These are phyloP conservation scores for Imleria badia DNA, from an alignment of 768 basidiomycete species.

Conservation along the genomic window DNA sequence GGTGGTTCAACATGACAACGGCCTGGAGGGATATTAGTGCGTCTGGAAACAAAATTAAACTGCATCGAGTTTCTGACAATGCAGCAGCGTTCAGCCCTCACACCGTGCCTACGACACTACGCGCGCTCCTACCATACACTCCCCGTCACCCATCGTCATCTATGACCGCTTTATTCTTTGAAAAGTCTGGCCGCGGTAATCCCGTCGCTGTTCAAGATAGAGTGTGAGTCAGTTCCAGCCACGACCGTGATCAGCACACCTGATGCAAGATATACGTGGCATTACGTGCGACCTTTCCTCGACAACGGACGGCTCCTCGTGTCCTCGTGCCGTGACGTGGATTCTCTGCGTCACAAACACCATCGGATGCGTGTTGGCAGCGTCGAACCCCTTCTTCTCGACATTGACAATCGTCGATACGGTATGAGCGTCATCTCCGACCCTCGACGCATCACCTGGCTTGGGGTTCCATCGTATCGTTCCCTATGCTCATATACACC, in stretches of 20 bases:
- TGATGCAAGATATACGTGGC: conserved; percentile 60
- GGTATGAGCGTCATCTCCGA: conserved; percentile 54
- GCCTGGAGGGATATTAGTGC: too few species aligned
- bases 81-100: too few species aligned
- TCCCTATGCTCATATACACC: conserved; percentile 84
- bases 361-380: conserved; percentile 53
- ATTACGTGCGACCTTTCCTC: conserved; percentile 71
- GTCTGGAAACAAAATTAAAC: too few species aligned
- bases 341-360: conserved; percentile 73
- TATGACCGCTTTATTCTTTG: too few species aligned
- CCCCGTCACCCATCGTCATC: too few species aligned
- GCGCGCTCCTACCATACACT: too few species aligned
- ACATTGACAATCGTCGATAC: conserved; percentile 48
- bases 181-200: conserved; percentile 54
- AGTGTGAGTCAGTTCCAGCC: not conserved
- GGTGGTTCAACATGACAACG: too few species aligned
- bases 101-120: too few species aligned
- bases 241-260: conserved; percentile 34
- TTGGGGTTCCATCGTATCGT: conserved; percentile 57
- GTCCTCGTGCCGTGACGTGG: conserved; percentile 46
- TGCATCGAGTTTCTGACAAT: too few species aligned
- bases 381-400: conserved; percentile 64
- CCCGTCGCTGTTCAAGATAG: conserved; percentile 42
- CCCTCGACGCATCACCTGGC: conserved; percentile 40
- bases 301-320: conserved; percentile 44